Conservation (phyloP, 2,329 filamentous ascomycete genomes). For the Fusarium torulosum region DNA sequence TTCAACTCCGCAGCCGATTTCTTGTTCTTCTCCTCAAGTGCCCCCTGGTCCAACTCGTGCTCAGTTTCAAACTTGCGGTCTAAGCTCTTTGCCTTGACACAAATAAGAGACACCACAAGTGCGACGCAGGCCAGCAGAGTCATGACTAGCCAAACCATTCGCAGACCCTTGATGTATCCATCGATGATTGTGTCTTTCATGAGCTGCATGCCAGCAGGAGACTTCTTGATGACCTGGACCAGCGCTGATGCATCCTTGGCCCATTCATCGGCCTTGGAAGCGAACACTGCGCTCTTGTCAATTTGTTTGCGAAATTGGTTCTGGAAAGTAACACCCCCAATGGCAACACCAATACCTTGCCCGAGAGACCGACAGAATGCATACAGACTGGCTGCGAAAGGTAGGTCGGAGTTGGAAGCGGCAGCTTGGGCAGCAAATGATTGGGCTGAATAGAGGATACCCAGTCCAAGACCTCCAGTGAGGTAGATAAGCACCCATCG, state of each 20-base stretch:
- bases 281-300: constrained; percentile 60
- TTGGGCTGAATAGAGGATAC: constrained; percentile 74
- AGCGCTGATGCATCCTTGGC: constrained; percentile 70
- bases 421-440: constrained; percentile 71
- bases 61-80: constrained; percentile 44
- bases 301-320: constrained; percentile 70
- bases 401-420: constrained; percentile 56
- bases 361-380: constrained; percentile 72
- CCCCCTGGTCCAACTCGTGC: constrained; percentile 22
- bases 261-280: constrained; percentile 57
- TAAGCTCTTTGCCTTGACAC: constrained; percentile 39
- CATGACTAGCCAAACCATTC: constrained; percentile 52
- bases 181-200: constrained; percentile 47
- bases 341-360: constrained; percentile 73
- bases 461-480: constrained; percentile 70
- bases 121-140: constrained; percentile 48
- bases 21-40: constrained; percentile 2
- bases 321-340: constrained; percentile 77
- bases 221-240: constrained; percentile 59
- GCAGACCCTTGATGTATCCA: constrained; percentile 52
- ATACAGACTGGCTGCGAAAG: constrained; percentile 71
- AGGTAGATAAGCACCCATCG: constrained; percentile 73
- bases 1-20: constrained; percentile 5
- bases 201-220: constrained; percentile 53
- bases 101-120: constrained; percentile 32